A percentile compares a stretch with the other conserved stretches of the same genome.
These are phyloP conservation scores for Closterium sp. DNA, from an alignment of 139 green algal species.

Conservation along the genomic window DNA sequence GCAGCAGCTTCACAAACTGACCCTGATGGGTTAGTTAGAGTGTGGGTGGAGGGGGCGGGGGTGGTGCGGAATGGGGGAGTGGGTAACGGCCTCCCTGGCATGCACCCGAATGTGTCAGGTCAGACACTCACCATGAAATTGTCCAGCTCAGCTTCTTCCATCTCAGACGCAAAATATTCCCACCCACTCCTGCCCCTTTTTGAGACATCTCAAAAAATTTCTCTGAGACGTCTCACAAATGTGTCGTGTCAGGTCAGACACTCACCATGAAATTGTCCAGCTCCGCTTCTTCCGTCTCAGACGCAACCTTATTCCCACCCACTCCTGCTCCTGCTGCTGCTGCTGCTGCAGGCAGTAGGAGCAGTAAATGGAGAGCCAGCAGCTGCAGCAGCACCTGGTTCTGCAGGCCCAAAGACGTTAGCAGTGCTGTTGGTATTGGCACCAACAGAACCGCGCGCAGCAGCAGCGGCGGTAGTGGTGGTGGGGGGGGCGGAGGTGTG, in stretches of 20 bases:
- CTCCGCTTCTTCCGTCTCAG: neutral
- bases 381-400: no score
- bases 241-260: neutral
- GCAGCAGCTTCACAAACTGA: conserved; percentile 37
- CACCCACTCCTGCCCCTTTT: neutral
- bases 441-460: neutral
- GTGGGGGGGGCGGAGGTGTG: neutral
- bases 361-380: no score
- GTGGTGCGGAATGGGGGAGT: neutral
- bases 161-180: neutral
- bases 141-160: conserved; percentile 16
- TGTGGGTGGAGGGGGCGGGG: neutral
- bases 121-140: conserved; percentile 23
- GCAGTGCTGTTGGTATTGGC: neutral
- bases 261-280: conserved; percentile 33
- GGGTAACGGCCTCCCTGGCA: no score
- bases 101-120: no score
- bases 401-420: neutral
- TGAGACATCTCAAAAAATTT: no score
- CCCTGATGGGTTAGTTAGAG: neutral
- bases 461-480: no score
- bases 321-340: neutral
- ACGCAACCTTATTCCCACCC: no score
- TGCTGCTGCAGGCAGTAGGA: no score
- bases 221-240: no score